Percentiles rank a stretch among this genome's conserved stretches.
phyloP scores from a whole-genome alignment of 2,329 filamentous ascomycete species.

The Helotiales sp. region DNA sequence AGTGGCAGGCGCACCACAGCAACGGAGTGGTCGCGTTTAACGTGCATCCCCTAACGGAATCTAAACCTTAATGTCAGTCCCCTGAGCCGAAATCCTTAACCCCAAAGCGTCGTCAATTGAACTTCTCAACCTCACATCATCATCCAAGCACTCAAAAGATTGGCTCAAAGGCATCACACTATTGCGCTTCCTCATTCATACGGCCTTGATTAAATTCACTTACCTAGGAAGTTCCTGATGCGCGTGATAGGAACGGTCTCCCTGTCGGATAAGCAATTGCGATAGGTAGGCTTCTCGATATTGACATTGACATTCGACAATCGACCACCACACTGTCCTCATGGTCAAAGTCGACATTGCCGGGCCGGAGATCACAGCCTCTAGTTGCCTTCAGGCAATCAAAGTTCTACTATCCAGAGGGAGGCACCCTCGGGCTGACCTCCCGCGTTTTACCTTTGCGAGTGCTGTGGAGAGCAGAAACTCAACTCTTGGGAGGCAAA shows the following conservation, averaged over 20 bases:
- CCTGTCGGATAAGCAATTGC: not conserved
- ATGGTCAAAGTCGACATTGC: no score
- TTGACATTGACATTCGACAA: not conserved
- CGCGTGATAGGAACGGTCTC: not conserved
- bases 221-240: not conserved
- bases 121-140: not conserved
- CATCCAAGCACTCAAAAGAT: no score
- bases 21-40: slow-evolving; percentile 15
- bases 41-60: not conserved
- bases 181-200: not conserved
- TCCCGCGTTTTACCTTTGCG: no score
- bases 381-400: no score
- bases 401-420: no score
- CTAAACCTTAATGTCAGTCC: slow-evolving; percentile 2
- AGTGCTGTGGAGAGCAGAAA: no score
- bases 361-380: no score
- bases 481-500: no score
- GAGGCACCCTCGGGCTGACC: no score
- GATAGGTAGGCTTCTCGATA: not conserved
- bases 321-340: not conserved
- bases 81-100: not conserved
- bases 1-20: slow-evolving; percentile 15
- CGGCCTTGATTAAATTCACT: not conserved
- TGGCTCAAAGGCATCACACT: not conserved
- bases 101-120: not conserved